A percentile compares a stretch with the other conserved stretches of the same genome.
Conservation (phyloP, 148 eudicot species). For the Oxyria digyna region DNA sequence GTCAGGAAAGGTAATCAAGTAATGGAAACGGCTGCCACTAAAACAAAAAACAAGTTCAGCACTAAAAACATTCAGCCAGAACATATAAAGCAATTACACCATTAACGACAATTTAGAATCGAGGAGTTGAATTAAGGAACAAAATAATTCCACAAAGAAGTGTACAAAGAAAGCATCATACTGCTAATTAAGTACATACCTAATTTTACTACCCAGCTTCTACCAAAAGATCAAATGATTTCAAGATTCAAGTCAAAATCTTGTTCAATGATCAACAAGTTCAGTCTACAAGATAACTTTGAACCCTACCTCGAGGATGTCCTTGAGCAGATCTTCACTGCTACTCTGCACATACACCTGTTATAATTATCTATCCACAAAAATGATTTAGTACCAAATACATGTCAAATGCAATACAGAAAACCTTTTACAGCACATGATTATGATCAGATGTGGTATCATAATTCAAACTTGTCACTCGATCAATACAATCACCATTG, state of each 20-base stretch:
- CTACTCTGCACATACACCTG: constrained; percentile 67
- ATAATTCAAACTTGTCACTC: neutral
- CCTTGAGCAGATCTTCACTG: constrained; percentile 37
- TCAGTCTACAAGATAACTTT: constrained; percentile 10
- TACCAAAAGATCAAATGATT: neutral
- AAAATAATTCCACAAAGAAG: neutral
- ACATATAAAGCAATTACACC: neutral
- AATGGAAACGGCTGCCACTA: neutral
- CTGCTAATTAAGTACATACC: neutral
- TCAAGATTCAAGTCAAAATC: neutral
- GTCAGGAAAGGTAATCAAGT: neutral
- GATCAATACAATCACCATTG: neutral
- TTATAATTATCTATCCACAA: constrained; percentile 71
- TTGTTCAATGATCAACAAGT: neutral
- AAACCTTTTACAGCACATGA: constrained; percentile 14
- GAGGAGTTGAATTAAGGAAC: neutral
- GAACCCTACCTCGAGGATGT: constrained; percentile 54
- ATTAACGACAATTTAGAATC: neutral
- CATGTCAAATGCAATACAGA: constrained; percentile 11
- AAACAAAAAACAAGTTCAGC: neutral
- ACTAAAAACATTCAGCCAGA: neutral
- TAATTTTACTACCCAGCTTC: neutral
- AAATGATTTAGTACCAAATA: constrained; percentile 47
- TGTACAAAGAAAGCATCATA: neutral
- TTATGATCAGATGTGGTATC: neutral